Conservation (phyloP, 2,329 filamentous ascomycete species). For the Diaporthe sp. region DNA sequence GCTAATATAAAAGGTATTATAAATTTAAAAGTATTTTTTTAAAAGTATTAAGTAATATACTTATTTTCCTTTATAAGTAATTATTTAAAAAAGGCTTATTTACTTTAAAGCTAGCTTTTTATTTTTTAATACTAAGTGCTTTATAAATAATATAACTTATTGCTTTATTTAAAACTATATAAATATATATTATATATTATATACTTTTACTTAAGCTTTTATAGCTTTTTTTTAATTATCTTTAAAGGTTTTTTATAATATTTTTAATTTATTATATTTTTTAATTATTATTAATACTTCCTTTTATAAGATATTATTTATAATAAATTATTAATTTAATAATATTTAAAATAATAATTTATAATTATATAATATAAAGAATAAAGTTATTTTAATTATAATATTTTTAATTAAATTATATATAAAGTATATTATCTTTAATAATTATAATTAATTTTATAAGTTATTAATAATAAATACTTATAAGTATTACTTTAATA, state of each 20-base stretch:
- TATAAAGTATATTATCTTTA: not conserved
- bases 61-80: not conserved
- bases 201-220: not conserved
- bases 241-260: not conserved
- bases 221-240: not conserved
- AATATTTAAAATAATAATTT: not conserved
- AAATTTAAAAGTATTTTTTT: not conserved
- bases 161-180: too few relatives aligned
- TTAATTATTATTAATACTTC: not conserved
- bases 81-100: not conserved
- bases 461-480: too few relatives aligned
- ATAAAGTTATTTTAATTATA: not conserved
- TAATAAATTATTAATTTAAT: not conserved
- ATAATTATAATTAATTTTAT: not conserved
- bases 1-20: not conserved
- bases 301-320: not conserved
- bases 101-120: not conserved
- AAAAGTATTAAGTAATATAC: not conserved
- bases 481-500: too few relatives aligned
- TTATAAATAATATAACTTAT: not conserved
- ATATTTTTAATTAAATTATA: not conserved
- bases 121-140: not conserved
- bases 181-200: too few relatives aligned
- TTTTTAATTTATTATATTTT: not conserved
- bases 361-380: not conserved